Evolutionary conservation across 2,329 filamentous ascomycete genomes (phyloP), one percentile per base, ranked within the genome.

Genomic region (Raffaelea ambrosiae): DNA sequence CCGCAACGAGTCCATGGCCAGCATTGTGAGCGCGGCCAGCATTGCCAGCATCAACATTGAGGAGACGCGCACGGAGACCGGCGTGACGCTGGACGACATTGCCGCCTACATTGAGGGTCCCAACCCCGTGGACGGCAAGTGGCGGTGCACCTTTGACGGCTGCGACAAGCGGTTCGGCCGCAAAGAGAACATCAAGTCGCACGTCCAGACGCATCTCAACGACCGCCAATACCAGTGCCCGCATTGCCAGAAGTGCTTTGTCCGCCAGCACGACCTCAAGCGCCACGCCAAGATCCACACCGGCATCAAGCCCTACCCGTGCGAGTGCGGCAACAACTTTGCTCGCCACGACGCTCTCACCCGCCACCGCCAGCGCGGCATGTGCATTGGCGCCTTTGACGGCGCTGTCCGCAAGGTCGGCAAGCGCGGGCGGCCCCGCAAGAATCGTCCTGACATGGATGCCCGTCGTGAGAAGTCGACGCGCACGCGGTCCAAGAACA

Each of bases 181-280:
- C 57, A 95, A 96, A 65, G 93, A 98, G 66, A 97, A 98, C 68
- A 96, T 97, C 72, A 95, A 95, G 64, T 95, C 90, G 1, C 93
- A 98, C 64, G 88, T 98, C 14, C 93, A 98, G 67, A 98, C 93
- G 3, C 93, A 98, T 66, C 83, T 98, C 54, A 93, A 94, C 59
- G 93, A 98, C 64, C 80, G 93, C 43, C 93, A 96, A 63, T 98
- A 88, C 69, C 84, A 88, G 65, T 98, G 93, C 67, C 89, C 91
- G 41, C 84, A 86, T 48, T 98, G 93, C 70, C 77, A 85, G 46
- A 97, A 97, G 69, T 91, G 89, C 68, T 98, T 98, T 63, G 93
- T 97, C 39, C 84, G 93, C 35, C 90, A 95, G 59, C 93, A 98
- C 63, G 93, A 98, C 64, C 81, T 97, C 52, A 98, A 97, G 73